Base-by-base conservation (phyloP, 345 rosid species). In the Moringa oleifera region DNA sequence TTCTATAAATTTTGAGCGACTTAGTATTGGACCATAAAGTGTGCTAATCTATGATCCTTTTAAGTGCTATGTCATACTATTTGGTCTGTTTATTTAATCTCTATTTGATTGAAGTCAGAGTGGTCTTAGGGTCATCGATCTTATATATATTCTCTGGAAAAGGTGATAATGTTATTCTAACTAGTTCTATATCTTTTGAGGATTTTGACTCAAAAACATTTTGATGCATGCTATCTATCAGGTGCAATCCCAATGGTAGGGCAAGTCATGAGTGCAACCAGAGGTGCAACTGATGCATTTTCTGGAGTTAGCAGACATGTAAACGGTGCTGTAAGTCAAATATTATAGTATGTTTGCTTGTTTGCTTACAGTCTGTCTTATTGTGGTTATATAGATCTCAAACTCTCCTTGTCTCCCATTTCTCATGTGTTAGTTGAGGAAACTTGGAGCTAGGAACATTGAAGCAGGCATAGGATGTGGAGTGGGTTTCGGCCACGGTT, bases 271-370 rank as follows among this genome's bases (percentile, higher is more conserved):
- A 83, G 81, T 79, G 95, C 96, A n/a, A 77, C 96, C 17, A 82
- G 97, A 79, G 99, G 97, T 52, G 96, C 99, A 59, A 88, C 95
- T 31, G 77, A 76, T 84, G 95, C 85, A 2, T 84, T 94, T 68
- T 87, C 96, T 13, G 97, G 96, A 33, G 89, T 61, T 71, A 88
- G 83, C 22, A 73, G 80, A 70, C 95, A 86, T n/a, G 77, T 85
- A 6, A 94, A 90, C 61, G 70, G 56, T 6, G 82, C 88, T 65
- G 97, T 94, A 69, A 79, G 85, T 69, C 51, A 18, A 64, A 68
- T 21, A 19, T 59, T n/a, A n/a, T n/a, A n/a, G 31, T 62, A n/a
- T 47, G 19, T 55, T 66, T 4, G 6, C 37, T 33, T 33, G 37
- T 41, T 41, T 41, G 13, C 12, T 41, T 1, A 41, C 12, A 11